Evolutionary conservation across 805 yeast genomes (phyloP), one percentile per base, ranked within the genome.

Genomic region (Hanseniaspora thailandica): DNA sequence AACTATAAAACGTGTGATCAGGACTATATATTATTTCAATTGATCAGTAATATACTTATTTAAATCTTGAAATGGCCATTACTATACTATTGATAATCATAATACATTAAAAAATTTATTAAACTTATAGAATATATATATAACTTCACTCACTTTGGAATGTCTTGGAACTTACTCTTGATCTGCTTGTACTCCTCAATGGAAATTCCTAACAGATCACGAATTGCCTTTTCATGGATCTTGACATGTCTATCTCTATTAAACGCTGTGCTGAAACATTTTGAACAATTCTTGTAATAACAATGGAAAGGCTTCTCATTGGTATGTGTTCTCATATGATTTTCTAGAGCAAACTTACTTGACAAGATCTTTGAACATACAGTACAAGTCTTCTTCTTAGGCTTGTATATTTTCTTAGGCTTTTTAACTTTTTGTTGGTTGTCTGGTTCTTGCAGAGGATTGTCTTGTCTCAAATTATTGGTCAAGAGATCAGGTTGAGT

Each of bases 181-280:
- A 41, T 23, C 13, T 41, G 33, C 34, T 47, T 47, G 31, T 39
- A 47, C 23, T 47, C 52, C 5, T 47, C 45, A 15, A 39, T 19
- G 8, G 52, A 30, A 13, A 47, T 20, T 2, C 52, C 52, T 4
- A 47, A 12, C 9, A 41, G 34, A n/a, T 39, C 35, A 1, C 20
- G 33, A 5, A 47, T 30, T 2, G 52, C 45, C 39, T 39, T 47
- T 26, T 47, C 52, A 23, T 47, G 52, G 22, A 43, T 39, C 15
- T 47, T 47, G 15, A 47, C 43, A 23, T 47, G 52, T 23, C 52
- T 39, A 17, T 47, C 52, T 39, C 52, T 47, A 30, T 47, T 47
- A 17, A 47, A 47, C 8, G 52, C 52, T 1, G 52, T 47, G 17
- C 45, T 39, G 17, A 47, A 47, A 8, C 33, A 39, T n/a, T 47